These are phyloP conservation scores for Trametopsis cervina DNA, from an alignment of 768 basidiomycete species.

Conservation along the genomic window DNA sequence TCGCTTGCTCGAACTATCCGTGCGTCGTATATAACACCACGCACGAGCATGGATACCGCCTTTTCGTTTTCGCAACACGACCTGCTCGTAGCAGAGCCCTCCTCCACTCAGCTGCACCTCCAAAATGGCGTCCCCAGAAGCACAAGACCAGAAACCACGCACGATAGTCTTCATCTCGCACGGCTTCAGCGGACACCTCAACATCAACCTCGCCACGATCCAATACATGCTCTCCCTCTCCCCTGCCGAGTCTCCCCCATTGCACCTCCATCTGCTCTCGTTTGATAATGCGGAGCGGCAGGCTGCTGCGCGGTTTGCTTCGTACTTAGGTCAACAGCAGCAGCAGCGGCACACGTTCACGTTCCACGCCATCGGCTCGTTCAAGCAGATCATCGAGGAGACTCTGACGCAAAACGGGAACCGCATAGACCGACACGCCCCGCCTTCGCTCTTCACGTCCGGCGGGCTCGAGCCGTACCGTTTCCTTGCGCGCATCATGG, in stretches of 20 bases:
- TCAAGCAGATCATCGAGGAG: slow-evolving; percentile 1
- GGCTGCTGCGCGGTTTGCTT: not conserved
- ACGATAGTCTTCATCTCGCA: slow-evolving; percentile 8
- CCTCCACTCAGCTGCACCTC: no score
- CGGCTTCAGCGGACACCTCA: slow-evolving; percentile 7
- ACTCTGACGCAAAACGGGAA: slow-evolving; percentile 1
- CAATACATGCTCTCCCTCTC: slow-evolving; percentile 5
- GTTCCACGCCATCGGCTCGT: slow-evolving; percentile 4
- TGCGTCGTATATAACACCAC: no score
- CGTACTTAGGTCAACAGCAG: not conserved
- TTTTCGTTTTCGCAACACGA: no score
- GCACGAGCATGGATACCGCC: no score
- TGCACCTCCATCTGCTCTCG: slow-evolving; percentile 4
- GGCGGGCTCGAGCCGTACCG: slow-evolving; percentile 2
- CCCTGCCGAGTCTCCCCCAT: no score
- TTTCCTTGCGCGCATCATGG: slow-evolving; percentile 5
- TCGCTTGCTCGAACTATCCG: no score
- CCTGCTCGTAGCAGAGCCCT: no score
- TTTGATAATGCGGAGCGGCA: no score
- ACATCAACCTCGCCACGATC: slow-evolving; percentile 6
- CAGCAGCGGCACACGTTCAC: not conserved
- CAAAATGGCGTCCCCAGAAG: no score
- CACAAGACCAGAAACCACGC: no score
- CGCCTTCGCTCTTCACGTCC: not conserved
- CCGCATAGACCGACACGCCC: slow-evolving; percentile 5